Percentiles rank a stretch among this genome's conserved stretches.
phyloP scores from a whole-genome alignment of 352 stramenopile species.

The Pythium dissimile region DNA sequence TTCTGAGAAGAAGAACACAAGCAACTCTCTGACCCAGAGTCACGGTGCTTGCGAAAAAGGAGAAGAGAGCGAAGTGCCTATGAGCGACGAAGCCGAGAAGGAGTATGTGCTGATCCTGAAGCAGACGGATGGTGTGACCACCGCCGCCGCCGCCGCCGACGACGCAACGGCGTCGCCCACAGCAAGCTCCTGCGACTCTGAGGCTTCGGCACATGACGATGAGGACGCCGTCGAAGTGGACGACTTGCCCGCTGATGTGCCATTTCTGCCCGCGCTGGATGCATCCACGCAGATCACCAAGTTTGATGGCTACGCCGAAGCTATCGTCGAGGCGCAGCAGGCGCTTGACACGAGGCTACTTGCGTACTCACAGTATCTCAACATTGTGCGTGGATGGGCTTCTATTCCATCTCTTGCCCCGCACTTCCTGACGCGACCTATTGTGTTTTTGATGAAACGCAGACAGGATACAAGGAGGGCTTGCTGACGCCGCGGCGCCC shows the following conservation, averaged over 20 bases:
- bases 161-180: conserved; percentile 25
- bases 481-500: conserved; percentile 60
- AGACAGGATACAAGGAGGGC: conserved; percentile 55
- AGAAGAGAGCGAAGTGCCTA: neutral
- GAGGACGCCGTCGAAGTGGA: conserved; percentile 38
- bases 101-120: conserved; percentile 74
- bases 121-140: conserved; percentile 8
- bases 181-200: conserved; percentile 27
- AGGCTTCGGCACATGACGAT: conserved; percentile 19
- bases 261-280: conserved; percentile 71
- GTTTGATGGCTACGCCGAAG: conserved; percentile 75
- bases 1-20: neutral
- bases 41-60: neutral
- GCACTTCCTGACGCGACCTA: neutral
- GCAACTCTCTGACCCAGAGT: neutral
- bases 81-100: conserved; percentile 36
- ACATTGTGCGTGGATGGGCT: conserved; percentile 43
- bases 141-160: conserved; percentile 21
- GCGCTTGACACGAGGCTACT: conserved; percentile 50
- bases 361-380: conserved; percentile 82
- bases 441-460: conserved; percentile 3
- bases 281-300: conserved; percentile 86
- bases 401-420: neutral
- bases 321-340: conserved; percentile 67
- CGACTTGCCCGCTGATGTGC: conserved; percentile 42